A percentile compares a stretch with the other conserved stretches of the same genome.
Evolutionary conservation across 129 eudicot species (phyloP).

Genomic region (Chrysanthemum seticuspe): DNA sequence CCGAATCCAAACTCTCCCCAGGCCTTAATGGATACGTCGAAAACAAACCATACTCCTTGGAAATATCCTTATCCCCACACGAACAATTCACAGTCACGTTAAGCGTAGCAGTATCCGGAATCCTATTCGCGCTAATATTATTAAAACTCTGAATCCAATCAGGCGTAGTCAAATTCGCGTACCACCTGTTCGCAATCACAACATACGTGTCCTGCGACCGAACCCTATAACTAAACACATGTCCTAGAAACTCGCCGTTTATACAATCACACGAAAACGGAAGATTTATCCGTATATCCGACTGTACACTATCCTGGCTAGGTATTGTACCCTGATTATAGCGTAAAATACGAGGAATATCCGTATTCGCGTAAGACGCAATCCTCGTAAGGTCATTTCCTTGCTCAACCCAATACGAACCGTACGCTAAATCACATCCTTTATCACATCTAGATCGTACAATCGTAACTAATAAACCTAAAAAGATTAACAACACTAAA

Average conservation of each 20-base stretch:
- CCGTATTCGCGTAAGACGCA: conserved; percentile 14
- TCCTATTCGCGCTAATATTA: conserved; percentile 19
- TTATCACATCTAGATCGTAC: conserved; percentile 45
- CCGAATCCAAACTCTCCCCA: conserved; percentile 45
- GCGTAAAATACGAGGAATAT: conserved; percentile 5
- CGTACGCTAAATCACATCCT: conserved; percentile 70
- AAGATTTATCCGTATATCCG: conserved; percentile 35
- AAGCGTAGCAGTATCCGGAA: conserved; percentile 43
- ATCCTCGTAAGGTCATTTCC: conserved; percentile 30
- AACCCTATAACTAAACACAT: conserved; percentile 42
- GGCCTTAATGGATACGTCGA: conserved; percentile 66
- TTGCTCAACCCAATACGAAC: conserved; percentile 47
- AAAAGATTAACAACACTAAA: background rate
- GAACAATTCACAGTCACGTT: conserved; percentile 80
- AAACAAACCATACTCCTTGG: conserved; percentile 75
- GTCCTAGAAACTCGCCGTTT: conserved; percentile 46
- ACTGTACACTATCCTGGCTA: conserved; percentile 33
- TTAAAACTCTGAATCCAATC: conserved; percentile 46
- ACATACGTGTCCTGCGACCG: conserved; percentile 47
- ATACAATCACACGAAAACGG: conserved; percentile 83
- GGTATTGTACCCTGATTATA: conserved; percentile 47
- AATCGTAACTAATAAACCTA: background rate
- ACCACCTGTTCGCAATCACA: conserved; percentile 29
- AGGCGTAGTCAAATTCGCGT: conserved; percentile 64
- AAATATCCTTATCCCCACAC: conserved; percentile 63